A percentile compares a stretch with the other conserved stretches of the same genome.
phyloP scores from a whole-genome alignment of 2,329 filamentous ascomycete genomes.

The Aspergillus piperis region DNA sequence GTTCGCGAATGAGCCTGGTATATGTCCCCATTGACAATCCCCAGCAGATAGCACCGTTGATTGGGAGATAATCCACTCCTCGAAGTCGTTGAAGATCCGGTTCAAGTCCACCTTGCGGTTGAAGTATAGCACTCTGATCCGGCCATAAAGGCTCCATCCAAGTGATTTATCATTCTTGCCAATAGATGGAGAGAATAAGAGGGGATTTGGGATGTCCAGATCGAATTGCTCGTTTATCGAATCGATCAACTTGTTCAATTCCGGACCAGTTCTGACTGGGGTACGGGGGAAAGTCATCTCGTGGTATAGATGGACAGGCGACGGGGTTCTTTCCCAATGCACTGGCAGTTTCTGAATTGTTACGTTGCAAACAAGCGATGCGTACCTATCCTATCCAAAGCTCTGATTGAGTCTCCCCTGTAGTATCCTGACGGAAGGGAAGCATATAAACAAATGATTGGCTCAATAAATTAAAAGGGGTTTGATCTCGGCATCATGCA shows the following conservation, averaged over 20 bases:
- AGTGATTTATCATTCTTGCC: constrained; percentile 18
- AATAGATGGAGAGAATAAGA: constrained; percentile 20
- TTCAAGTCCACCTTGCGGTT: constrained; percentile 25
- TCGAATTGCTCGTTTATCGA: constrained; percentile 37
- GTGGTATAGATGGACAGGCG: neutral
- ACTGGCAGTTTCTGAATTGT: neutral
- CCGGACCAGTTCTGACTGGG: constrained; percentile 25
- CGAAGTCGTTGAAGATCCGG: constrained; percentile 32
- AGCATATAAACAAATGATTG: neutral
- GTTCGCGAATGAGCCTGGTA: constrained; percentile 24
- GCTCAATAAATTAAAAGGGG: neutral
- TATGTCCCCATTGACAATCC: constrained; percentile 28
- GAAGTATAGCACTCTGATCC: constrained; percentile 35
- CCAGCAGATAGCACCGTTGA: neutral
- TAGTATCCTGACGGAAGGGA: neutral
- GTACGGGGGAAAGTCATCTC: constrained; percentile 22
- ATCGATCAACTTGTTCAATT: constrained; percentile 31
- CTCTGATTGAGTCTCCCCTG: neutral
- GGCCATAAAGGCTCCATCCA: constrained; percentile 29
- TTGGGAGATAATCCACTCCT: constrained; percentile 30
- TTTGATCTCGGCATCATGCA: neutral
- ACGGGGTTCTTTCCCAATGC: neutral
- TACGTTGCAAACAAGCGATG: neutral
- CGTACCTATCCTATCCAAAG: neutral
- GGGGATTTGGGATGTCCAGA: constrained; percentile 35